phyloP scores from a whole-genome alignment of 2,329 filamentous ascomycete species.

The Ophiobolus disseminans region DNA sequence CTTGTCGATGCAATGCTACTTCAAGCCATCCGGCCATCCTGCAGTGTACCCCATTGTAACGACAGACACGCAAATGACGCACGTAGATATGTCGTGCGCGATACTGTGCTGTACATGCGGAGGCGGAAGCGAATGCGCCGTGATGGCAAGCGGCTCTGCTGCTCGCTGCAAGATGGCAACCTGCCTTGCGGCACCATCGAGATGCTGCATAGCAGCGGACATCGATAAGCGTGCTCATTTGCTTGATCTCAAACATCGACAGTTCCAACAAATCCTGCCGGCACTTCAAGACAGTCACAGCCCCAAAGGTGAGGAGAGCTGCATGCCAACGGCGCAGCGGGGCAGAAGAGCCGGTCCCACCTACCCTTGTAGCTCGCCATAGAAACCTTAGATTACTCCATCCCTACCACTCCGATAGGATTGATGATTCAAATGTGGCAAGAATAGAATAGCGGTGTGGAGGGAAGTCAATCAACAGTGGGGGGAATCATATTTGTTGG shows the following conservation, averaged over 20 bases:
- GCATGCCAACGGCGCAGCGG: constrained; percentile 32
- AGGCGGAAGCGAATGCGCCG: constrained; percentile 36
- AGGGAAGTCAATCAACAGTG: constrained; percentile 4
- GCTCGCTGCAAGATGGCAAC: constrained; percentile 32
- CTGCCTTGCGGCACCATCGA: constrained; percentile 30
- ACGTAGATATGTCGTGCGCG: constrained; percentile 47
- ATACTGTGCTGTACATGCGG: constrained; percentile 32
- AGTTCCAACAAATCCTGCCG: constrained; percentile 9
- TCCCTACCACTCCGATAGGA: constrained; percentile 20
- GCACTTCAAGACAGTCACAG: constrained; percentile 17
- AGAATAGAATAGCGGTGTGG: constrained; percentile 48
- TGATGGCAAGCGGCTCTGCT: constrained; percentile 37
- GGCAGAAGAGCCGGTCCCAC: constrained; percentile 24
- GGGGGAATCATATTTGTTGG: constrained; percentile 23
- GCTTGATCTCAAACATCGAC: constrained; percentile 7
- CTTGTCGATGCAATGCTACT: constrained; percentile 27
- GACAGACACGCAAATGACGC: constrained; percentile 38
- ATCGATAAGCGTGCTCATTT: constrained; percentile 22
- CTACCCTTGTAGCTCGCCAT: constrained; percentile 31
- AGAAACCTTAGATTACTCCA: constrained; percentile 32
- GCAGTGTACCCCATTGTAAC: constrained; percentile 39
- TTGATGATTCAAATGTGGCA: constrained; percentile 14
- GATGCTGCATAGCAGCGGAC: constrained; percentile 33
- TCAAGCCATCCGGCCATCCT: constrained; percentile 32
- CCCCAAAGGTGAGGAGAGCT: constrained; percentile 14